Evolutionary conservation across 345 rosid species (phyloP).

Genomic region (Trapa incisa): DNA sequence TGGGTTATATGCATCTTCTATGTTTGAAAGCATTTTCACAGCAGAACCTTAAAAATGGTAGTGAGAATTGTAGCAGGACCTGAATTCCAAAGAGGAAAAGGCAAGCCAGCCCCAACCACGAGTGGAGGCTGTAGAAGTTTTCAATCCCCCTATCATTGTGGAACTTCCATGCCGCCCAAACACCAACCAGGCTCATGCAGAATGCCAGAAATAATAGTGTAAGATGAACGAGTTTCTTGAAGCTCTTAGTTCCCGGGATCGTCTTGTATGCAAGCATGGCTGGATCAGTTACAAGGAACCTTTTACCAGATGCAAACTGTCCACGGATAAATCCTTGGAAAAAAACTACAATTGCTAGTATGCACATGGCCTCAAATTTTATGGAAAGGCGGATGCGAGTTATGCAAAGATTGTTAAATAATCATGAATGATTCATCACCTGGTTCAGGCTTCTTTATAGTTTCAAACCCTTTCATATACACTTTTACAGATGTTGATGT

Average conservation of each 20-base stretch:
- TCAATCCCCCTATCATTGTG: slow-evolving; percentile 90
- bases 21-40: neutral
- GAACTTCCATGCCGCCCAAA: slow-evolving; percentile 87
- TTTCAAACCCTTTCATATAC: no score
- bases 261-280: slow-evolving; percentile 92
- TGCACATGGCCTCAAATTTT: no score
- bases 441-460: no score
- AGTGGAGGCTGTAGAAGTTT: slow-evolving; percentile 93
- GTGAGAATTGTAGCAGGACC: slow-evolving; percentile 22
- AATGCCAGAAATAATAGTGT: slow-evolving; percentile 52
- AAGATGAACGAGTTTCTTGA: slow-evolving; percentile 75
- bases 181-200: slow-evolving; percentile 54
- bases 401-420: no score
- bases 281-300: slow-evolving; percentile 13
- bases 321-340: neutral
- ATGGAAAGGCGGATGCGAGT: no score
- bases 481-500: no score
- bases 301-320: neutral
- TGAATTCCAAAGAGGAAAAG: slow-evolving; percentile 65
- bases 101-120: slow-evolving; percentile 86
- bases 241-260: slow-evolving; percentile 62
- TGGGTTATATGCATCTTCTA: neutral
- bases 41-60: neutral
- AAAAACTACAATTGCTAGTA: no score
- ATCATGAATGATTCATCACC: no score